Base-by-base conservation (phyloP, 2,329 filamentous ascomycete genomes). In the Clonostachys byssicola region DNA sequence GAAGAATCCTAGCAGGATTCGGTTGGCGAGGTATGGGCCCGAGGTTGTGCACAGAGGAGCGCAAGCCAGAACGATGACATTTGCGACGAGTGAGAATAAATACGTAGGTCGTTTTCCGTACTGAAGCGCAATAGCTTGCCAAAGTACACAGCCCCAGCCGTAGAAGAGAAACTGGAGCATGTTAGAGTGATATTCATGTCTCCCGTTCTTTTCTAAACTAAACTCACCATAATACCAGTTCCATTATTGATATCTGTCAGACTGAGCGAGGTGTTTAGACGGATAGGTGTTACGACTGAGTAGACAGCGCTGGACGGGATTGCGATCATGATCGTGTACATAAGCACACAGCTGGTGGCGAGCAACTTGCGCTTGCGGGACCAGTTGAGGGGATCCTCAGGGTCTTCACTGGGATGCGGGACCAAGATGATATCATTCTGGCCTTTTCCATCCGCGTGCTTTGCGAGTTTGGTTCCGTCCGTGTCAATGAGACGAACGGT, bases 81-180 rank as follows among this genome's bases (percentile, higher is more conserved):
- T 56, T 18, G 55, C 47, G 9, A 60, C 13, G 6, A 59, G 48
- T 5, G 59, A 59, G 36, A 63, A 46, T 13, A 66, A 54, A 40
- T 65, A 66, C 1, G 57, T 57, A 9, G 55, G 54, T 2, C 61
- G 54, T 45, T 61, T 61, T 30, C 63, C 63, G 43, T 62, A 64
- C 17, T 61, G 56, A 8, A 60, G 52, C 7, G 61, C 62, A 12
- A 64, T 43, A 3, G 63, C 51, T 42, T 65, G 61, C 61, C 61
- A 65, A 42, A 64, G 45, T 6, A 66, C 34, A 43, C 60, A 62
- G 4, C 59, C 63, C 62, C 62, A 66, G 7, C 62, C 62, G 14
- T 56, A 58, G 46, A 63, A 59, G 8, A 65, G 54, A 23, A 66
- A 66, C 53, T 39, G 17, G 3, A 39, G 14, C 9, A 30, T 30